A percentile compares a stretch with the other conserved stretches of the same genome.
Conservation (phyloP, 2,329 filamentous ascomycete genomes). For the Xylariaceae sp. region DNA sequence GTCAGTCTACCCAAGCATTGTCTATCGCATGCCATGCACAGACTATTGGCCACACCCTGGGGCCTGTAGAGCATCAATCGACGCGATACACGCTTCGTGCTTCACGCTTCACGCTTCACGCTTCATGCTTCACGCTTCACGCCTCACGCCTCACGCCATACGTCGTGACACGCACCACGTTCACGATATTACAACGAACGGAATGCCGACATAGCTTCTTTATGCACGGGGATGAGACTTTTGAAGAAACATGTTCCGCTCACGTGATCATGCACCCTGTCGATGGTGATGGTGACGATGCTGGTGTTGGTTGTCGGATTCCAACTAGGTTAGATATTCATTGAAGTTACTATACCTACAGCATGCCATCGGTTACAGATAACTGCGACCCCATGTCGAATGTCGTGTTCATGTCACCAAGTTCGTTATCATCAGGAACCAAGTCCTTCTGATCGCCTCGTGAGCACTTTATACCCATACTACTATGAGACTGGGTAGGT, state of each 20-base stretch:
- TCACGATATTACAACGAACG: slow-evolving; percentile 24
- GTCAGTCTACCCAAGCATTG: not conserved
- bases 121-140: too few relatives aligned
- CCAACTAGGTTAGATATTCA: not conserved
- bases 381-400: not conserved
- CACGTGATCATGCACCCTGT: not conserved
- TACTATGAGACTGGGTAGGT: not conserved
- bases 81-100: slow-evolving; percentile 7
- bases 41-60: too few relatives aligned
- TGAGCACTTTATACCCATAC: not conserved
- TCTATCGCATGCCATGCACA: not conserved
- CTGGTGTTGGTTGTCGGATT: too few relatives aligned
- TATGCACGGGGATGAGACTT: slow-evolving; percentile 17
- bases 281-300: not conserved
- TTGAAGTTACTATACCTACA: not conserved
- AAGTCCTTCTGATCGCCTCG: not conserved
- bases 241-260: slow-evolving; percentile 4
- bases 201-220: slow-evolving; percentile 21
- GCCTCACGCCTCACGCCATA: slow-evolving; percentile 11
- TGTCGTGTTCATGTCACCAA: not conserved
- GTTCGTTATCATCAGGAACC: not conserved
- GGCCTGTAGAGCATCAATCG: not conserved
- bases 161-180: slow-evolving; percentile 9
- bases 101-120: not conserved
- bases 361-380: not conserved